Evolutionary conservation across 139 green algal genomes (phyloP).

Genomic region (Tetradesmus lagerheimii): DNA sequence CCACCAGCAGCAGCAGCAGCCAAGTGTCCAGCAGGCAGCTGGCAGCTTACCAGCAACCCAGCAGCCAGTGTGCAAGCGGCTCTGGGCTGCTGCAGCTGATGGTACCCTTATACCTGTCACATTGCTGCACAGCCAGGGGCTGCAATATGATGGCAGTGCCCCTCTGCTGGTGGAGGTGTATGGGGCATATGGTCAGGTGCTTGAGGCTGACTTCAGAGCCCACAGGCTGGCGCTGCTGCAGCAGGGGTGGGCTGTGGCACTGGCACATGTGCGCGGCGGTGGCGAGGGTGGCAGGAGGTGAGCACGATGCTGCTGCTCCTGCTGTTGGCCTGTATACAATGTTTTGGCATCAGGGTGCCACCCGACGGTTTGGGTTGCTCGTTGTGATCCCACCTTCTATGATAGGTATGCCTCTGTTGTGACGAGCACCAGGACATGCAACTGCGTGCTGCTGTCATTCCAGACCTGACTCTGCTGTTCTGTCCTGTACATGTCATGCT

Average conservation of each 20-base stretch:
- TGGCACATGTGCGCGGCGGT: constrained; percentile 79
- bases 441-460: background rate
- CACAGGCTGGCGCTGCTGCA: constrained; percentile 70
- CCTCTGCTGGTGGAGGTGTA: constrained; percentile 80
- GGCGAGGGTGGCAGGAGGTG: constrained; percentile 79
- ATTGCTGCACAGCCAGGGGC: constrained; percentile 16
- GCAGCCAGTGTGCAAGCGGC: constrained; percentile 12
- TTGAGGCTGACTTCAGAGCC: constrained; percentile 68
- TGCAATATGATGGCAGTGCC: background rate
- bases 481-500: background rate
- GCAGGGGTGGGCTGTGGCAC: constrained; percentile 65
- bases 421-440: no score
- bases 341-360: background rate
- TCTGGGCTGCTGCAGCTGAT: constrained; percentile 31
- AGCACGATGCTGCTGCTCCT: background rate
- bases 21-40: background rate
- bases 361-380: no score
- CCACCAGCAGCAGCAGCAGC: constrained; percentile 37
- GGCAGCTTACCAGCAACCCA: background rate
- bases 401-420: no score
- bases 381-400: no score
- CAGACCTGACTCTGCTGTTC: background rate
- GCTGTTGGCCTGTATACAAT: background rate
- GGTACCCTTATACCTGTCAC: constrained; percentile 38
- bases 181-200: constrained; percentile 79